phyloP scores from a whole-genome alignment of 371 early-diverging fungal species.

The Haplosporangium sp. region DNA sequence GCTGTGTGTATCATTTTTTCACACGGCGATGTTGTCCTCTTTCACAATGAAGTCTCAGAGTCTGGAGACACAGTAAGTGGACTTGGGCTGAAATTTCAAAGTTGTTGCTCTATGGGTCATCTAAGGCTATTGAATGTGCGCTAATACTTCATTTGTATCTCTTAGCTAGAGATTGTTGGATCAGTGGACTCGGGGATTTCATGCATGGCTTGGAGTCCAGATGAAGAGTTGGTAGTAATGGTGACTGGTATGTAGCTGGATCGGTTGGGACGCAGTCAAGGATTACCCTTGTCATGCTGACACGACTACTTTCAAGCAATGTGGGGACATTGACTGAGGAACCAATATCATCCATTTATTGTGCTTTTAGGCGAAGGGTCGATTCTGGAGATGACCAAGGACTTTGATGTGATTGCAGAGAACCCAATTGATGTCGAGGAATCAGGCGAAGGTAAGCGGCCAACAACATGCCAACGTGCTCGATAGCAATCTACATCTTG shows the following conservation, averaged over 20 bases:
- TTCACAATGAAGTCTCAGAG: constrained; percentile 65
- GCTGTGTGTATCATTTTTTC: constrained; percentile 71
- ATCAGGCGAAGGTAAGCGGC: constrained; percentile 77
- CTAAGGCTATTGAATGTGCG: background rate
- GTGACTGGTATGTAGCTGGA: constrained; percentile 69
- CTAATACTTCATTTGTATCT: background rate
- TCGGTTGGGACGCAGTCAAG: background rate
- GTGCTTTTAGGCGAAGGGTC: constrained; percentile 70
- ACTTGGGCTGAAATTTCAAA: constrained; percentile 7
- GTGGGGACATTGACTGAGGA: background rate
- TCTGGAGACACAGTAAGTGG: constrained; percentile 60
- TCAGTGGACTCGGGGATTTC: constrained; percentile 83
- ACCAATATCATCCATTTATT: background rate
- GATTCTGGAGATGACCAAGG: constrained; percentile 91
- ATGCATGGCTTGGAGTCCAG: constrained; percentile 92
- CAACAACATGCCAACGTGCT: background rate
- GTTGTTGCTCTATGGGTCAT: background rate
- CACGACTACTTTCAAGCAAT: background rate
- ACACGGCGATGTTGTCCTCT: constrained; percentile 78
- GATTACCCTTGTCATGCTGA: background rate
- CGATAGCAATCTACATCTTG: background rate
- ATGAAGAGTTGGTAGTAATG: constrained; percentile 87
- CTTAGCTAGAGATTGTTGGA: constrained; percentile 75
- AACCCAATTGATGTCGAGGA: constrained; percentile 75
- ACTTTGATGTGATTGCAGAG: constrained; percentile 90